Conservation (phyloP, 495 filamentous ascomycete genomes). For the Melanomma pulvis-pyrius region DNA sequence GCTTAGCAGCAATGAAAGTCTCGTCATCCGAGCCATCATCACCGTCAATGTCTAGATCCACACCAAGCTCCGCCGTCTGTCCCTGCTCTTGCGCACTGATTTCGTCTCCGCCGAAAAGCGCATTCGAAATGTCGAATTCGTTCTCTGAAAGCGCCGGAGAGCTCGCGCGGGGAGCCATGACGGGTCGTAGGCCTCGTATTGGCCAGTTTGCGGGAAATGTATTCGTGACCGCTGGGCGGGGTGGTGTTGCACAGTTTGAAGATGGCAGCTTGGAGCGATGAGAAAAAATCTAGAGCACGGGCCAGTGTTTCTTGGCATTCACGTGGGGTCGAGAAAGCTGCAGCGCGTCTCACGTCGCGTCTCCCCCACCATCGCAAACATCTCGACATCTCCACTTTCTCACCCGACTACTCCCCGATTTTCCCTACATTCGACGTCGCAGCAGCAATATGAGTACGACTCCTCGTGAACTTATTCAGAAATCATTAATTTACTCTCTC, state of each 20-base stretch:
- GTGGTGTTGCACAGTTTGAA: not conserved
- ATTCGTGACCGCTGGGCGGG: not conserved
- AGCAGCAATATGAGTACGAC: constrained; percentile 28
- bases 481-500: not conserved
- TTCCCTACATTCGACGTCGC: not conserved
- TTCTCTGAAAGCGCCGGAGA: constrained; percentile 87
- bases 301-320: constrained; percentile 32
- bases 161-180: constrained; percentile 63
- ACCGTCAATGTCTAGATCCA: constrained; percentile 42
- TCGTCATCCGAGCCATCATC: constrained; percentile 65
- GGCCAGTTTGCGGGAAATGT: not conserved
- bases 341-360: constrained; percentile 25
- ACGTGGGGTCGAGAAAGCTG: constrained; percentile 20
- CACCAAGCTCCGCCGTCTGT: constrained; percentile 36
- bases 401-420: not conserved
- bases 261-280: not conserved
- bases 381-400: not conserved
- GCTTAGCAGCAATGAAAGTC: constrained; percentile 82
- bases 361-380: constrained; percentile 7
- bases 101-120: constrained; percentile 67
- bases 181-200: constrained; percentile 7
- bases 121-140: constrained; percentile 84
- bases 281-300: constrained; percentile 23
- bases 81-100: constrained; percentile 1
- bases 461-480: not conserved